Evolutionary conservation across 2,329 filamentous ascomycete genomes (phyloP).

Genomic region (Podosphaera xanthii): DNA sequence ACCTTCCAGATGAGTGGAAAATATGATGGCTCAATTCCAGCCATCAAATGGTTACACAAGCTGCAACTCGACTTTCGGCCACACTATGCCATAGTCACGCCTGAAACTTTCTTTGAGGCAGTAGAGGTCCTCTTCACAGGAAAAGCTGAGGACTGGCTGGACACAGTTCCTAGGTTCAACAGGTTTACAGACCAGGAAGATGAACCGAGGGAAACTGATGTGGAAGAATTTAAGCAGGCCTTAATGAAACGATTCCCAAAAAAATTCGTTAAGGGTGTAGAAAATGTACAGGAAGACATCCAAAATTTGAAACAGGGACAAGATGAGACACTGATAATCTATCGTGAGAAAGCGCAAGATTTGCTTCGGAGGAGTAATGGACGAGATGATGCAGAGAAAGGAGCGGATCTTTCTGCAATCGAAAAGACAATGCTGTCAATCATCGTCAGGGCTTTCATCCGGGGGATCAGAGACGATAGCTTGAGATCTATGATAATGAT

Average conservation of each 20-base stretch:
- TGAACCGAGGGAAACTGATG: not conserved
- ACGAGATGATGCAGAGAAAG: not conserved
- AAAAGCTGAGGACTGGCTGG: not conserved
- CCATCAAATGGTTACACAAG: not conserved
- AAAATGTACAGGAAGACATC: not conserved
- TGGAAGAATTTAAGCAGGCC: not conserved
- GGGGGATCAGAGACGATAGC: not conserved
- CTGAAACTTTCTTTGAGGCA: not conserved
- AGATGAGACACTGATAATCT: not conserved
- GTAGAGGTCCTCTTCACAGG: not conserved
- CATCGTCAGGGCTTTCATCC: not conserved
- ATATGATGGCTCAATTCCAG: not conserved
- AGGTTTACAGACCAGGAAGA: not conserved
- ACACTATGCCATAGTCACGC: not conserved
- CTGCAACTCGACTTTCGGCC: too few relatives aligned
- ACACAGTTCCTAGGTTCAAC: not conserved
- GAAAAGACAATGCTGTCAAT: not conserved
- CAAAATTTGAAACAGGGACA: not conserved
- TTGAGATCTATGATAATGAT: not conserved
- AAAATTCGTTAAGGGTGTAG: not conserved
- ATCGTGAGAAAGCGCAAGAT: not conserved
- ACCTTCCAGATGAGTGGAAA: not conserved
- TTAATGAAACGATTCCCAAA: not conserved
- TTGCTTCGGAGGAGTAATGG: not conserved
- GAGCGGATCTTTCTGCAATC: not conserved